Evolutionary conservation across 2,329 filamentous ascomycete genomes (phyloP), one percentile per base, ranked within the genome.

Genomic region (Ilyonectria robusta): DNA sequence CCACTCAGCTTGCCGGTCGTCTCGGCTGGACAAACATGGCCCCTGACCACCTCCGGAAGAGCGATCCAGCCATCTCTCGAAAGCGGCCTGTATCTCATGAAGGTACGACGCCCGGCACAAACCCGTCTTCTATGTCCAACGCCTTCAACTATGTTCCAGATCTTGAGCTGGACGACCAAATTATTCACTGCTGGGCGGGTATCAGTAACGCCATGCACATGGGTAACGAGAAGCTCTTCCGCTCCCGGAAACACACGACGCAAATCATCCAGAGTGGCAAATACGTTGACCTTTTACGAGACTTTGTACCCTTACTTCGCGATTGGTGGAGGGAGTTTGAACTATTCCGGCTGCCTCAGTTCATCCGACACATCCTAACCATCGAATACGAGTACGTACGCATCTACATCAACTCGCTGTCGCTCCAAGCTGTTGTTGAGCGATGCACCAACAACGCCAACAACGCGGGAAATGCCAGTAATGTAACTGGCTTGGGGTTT

Each of bases 321-420:
- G 88, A 93, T 48, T 98, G 95, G 93, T 92, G 90, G 81, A 87
- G 86, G 47, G 92, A 95, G 67, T 95, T 98, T 77, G 92, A 97
- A 73, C 87, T 89, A n/a, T 92, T 93, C 75, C 87, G 89, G 62
- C 85, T 92, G 59, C 90, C 91, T 2, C 87, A 84, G 23, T 92
- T 87, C 69, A 91, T 90, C 71, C 84, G 88, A 33, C 90, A 94
- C 78, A 95, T 98, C 65, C 85, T 99, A 33, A 92, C 90, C 8
- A 98, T 98, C 71, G 96, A 99, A 82, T 98, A 96, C 77, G 94
- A 98, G 77, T 98, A 98, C 78, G 94, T 95, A 29, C 90, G 95
- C 75, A 93, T 98, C 57, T 98, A 98, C 78, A 89, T 98, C 82
- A 98, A 98, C 79, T 97, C 95, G 1, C 86, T 99, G 2, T 95